These are phyloP conservation scores for Diatrype stigma DNA, from an alignment of 2,329 filamentous ascomycete genomes.

Conservation along the genomic window DNA sequence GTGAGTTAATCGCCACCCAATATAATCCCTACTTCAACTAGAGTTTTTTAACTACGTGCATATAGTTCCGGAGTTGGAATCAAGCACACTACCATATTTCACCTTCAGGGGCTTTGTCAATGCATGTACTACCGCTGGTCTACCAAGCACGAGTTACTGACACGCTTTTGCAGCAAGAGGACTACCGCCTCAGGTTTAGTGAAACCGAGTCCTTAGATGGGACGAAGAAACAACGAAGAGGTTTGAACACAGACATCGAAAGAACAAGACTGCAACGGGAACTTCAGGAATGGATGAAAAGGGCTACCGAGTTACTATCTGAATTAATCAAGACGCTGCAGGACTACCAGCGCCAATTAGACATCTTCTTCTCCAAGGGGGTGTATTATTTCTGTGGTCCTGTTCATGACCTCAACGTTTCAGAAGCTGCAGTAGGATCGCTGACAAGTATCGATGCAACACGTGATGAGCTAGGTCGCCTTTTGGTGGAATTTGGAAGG, in stretches of 20 bases:
- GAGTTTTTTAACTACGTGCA: too few relatives aligned
- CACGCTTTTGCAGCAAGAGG: background rate
- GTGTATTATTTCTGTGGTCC: conserved; percentile 5
- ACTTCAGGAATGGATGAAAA: conserved; percentile 8
- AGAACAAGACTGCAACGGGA: conserved; percentile 2
- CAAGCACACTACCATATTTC: background rate
- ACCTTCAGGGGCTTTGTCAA: too few relatives aligned
- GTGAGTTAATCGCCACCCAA: conserved; percentile 1
- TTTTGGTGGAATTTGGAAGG: conserved; percentile 1
- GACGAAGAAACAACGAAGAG: background rate
- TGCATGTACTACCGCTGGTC: too few relatives aligned
- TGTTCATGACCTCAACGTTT: background rate
- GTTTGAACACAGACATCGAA: background rate
- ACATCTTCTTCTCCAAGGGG: conserved; percentile 1
- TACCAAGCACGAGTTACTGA: background rate
- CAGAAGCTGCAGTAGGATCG: background rate
- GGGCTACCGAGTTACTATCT: conserved; percentile 1
- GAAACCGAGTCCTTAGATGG: background rate
- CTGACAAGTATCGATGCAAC: conserved; percentile 1
- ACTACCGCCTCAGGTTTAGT: background rate
- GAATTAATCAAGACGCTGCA: conserved; percentile 1
- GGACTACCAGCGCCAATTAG: conserved; percentile 1
- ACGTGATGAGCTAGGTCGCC: background rate
- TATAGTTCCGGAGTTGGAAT: too few relatives aligned
- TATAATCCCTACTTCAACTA: too few relatives aligned